Conservation (phyloP, 106 monocot genomes). For the Dioscorea zingiberensis region DNA sequence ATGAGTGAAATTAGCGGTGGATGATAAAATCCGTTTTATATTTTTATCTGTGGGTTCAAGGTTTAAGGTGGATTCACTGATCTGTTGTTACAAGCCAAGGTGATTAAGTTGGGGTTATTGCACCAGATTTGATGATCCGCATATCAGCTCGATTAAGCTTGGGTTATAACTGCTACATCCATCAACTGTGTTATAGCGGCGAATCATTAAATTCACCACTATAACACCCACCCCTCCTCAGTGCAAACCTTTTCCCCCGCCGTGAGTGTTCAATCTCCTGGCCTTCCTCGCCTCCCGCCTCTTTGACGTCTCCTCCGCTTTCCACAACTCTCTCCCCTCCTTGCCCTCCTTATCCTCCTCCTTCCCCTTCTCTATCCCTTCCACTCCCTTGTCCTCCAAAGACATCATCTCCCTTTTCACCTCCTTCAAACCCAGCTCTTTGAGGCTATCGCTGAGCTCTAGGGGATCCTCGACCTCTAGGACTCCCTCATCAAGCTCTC, state of each 20-base stretch:
- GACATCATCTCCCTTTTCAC: slow-evolving; percentile 66
- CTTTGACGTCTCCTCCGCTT: slow-evolving; percentile 69
- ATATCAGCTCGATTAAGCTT: no score
- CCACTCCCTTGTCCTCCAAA: slow-evolving; percentile 42
- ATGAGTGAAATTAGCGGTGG: no score
- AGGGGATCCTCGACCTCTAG: slow-evolving; percentile 85
- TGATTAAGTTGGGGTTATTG: no score
- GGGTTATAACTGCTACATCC: no score
- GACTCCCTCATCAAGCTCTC: slow-evolving; percentile 36
- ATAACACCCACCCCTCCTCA: no score
- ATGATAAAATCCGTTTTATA: no score
- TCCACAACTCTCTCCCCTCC: slow-evolving; percentile 44
- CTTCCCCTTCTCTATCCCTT: slow-evolving; percentile 6
- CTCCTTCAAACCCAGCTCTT: slow-evolving; percentile 82
- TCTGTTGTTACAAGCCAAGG: no score
- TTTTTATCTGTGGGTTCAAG: no score
- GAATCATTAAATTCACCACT: no score
- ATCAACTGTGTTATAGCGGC: no score
- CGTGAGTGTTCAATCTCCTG: slow-evolving; percentile 70
- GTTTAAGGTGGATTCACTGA: no score
- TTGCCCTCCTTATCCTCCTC: slow-evolving; percentile 24
- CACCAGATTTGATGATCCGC: no score
- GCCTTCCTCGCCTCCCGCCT: slow-evolving; percentile 65
- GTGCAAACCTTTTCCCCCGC: slow-evolving; percentile 70
- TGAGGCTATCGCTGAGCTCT: slow-evolving; percentile 76